A percentile compares a stretch with the other conserved stretches of the same genome.
Evolutionary conservation across 2,329 filamentous ascomycete genomes (phyloP).

Genomic region (Sporothrix sp.): DNA sequence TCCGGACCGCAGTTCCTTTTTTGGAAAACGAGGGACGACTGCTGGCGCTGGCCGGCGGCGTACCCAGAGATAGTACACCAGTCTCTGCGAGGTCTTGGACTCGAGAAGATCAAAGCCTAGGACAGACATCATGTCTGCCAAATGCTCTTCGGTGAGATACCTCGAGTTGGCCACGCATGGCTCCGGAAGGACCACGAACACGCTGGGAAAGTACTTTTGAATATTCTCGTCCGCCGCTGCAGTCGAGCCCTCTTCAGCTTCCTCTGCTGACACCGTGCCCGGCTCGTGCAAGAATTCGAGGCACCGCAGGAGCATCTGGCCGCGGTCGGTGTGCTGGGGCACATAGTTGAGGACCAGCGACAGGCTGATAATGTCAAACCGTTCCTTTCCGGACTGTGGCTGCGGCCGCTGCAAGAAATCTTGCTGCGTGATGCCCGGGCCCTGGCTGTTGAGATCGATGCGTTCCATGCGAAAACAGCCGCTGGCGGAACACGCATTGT

Average conservation of each 20-base stretch:
- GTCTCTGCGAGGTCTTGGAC: constrained; percentile 68
- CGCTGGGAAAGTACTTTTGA: constrained; percentile 46
- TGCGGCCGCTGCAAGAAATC: constrained; percentile 88
- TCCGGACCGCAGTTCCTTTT: constrained; percentile 69
- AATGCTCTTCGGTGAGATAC: constrained; percentile 64
- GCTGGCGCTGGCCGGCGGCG: constrained; percentile 26
- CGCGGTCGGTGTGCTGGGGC: constrained; percentile 61
- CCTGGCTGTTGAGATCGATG: constrained; percentile 87
- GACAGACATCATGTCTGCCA: constrained; percentile 63
- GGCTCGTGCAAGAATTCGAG: constrained; percentile 53
- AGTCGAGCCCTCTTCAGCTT: constrained; percentile 8
- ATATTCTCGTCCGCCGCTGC: constrained; percentile 8
- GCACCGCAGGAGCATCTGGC: constrained; percentile 75
- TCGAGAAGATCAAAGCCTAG: constrained; percentile 61
- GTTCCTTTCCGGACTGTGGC: constrained; percentile 49
- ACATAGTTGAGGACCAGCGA: constrained; percentile 94
- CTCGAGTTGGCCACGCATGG: constrained; percentile 85
- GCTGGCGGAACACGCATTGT: constrained; percentile 73
- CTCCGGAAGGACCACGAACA: constrained; percentile 85
- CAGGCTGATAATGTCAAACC: constrained; percentile 83
- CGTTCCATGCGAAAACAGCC: constrained; percentile 62
- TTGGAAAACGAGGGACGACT: constrained; percentile 42
- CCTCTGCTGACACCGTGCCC: background rate
- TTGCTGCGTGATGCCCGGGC: constrained; percentile 69
- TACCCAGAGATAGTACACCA: constrained; percentile 84